Evolutionary conservation across 1,284 basidiomycete species (phyloP), one percentile per base, ranked within the genome.

Genomic region (Cutaneotrichosporon cyanovorans): DNA sequence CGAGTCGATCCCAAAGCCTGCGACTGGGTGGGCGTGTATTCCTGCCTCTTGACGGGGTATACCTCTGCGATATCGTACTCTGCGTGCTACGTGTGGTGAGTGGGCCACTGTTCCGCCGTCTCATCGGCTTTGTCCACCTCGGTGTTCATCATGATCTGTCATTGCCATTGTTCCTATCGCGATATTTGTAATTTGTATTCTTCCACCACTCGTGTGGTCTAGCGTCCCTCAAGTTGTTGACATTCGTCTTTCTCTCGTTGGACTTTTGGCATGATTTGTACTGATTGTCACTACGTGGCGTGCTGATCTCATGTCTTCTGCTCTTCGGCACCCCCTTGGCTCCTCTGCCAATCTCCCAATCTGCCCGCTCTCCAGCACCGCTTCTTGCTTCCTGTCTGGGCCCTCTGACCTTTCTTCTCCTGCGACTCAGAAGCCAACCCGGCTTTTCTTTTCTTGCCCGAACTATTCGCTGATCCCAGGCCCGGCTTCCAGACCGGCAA

Each of bases 1-100:
- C 80, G 87, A 45, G 77, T 89, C 44, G 83, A 89, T 61, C 75
- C 78, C 0, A 71, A 75, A 18, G 68, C 75, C 50, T 75, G 78
- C 0, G 77, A 79, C 0, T 73, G 74, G 4, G 82, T 83, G 7
- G 74, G 88, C 40, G 76, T 82, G 3, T 79, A 77, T 6, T 87
- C 81, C 63, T 88, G 85, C 69, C 87, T 89, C 70, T 82, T 90
- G 79, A 90, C 86, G 0, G 87, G 87, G 0, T 85, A 81, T 70
- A 82, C 87, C 77, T 84, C 61, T 56, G 77, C 81, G 1, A 75
- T 87, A 15, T 81, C 80, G 1, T 90, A 88, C 74, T 80, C 84
- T 37, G 37, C 37, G 5, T 46, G 44, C 15, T 45, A 25, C 34
- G 35, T 45, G 9, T 45, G 37, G 43, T 39, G 23, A 16, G 37